A percentile compares a stretch with the other conserved stretches of the same genome.
Conservation (phyloP, 169 alveolate genomes). For the Plasmodium falciparum region DNA sequence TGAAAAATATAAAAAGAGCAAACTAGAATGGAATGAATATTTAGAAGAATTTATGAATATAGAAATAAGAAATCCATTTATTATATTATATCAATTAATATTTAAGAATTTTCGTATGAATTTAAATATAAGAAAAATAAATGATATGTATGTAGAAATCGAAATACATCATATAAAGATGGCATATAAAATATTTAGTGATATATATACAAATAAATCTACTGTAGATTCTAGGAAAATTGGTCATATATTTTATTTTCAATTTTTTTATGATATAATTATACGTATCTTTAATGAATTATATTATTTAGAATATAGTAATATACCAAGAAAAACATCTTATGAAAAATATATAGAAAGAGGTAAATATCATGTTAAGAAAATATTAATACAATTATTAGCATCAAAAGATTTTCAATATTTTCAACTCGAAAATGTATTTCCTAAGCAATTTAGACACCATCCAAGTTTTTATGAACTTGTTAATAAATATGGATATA, state of each 20-base stretch:
- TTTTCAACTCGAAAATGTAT: constrained; percentile 42
- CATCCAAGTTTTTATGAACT: constrained; percentile 61
- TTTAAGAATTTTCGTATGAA: constrained; percentile 47
- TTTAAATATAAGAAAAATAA: constrained; percentile 1
- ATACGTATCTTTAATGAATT: constrained; percentile 63
- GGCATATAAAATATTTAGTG: constrained; percentile 7
- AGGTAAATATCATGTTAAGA: constrained; percentile 56
- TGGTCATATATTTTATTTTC: constrained; percentile 25
- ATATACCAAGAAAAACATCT: constrained; percentile 69
- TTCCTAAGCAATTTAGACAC: constrained; percentile 55
- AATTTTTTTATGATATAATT: constrained; percentile 44
- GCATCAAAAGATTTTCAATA: constrained; percentile 70
- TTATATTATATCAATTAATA: constrained; percentile 44
- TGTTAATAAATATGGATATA: constrained; percentile 38
- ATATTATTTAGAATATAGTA: constrained; percentile 47
- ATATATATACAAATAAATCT: constrained; percentile 14
- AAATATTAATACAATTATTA: constrained; percentile 42
- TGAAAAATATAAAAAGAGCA: background rate
- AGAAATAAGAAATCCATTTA: constrained; percentile 31
- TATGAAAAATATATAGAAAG: constrained; percentile 28
- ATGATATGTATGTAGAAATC: constrained; percentile 38
- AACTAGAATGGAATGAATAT: constrained; percentile 48
- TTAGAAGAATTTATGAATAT: constrained; percentile 20
- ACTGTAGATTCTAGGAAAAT: constrained; percentile 37
- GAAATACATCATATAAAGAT: constrained; percentile 45